These are phyloP conservation scores for Verbascum thapsus DNA, from an alignment of 257 asterid genomes.

Conservation along the genomic window DNA sequence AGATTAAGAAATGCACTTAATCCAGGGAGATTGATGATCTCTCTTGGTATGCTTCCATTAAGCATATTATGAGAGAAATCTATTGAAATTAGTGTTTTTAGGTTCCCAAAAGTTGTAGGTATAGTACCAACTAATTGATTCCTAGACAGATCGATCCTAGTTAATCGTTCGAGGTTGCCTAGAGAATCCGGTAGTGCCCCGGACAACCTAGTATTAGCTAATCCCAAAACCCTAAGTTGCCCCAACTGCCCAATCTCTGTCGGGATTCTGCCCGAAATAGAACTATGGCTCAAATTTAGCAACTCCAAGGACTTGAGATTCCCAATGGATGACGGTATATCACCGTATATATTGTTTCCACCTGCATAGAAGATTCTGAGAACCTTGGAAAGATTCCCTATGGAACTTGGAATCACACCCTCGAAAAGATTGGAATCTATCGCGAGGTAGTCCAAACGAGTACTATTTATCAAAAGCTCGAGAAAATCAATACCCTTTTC, in stretches of 20 bases:
- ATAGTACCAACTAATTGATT: constrained; percentile 51
- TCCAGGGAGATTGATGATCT: constrained; percentile 41
- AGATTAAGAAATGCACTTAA: constrained; percentile 51
- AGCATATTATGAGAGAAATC: constrained; percentile 52
- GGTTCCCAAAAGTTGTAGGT: constrained; percentile 39
- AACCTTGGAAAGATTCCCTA: constrained; percentile 55
- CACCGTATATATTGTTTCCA: constrained; percentile 44
- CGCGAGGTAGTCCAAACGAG: constrained; percentile 50
- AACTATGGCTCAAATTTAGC: constrained; percentile 37
- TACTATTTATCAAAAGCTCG: constrained; percentile 44
- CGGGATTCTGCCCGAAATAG: constrained; percentile 56
- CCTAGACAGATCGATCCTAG: constrained; percentile 50
- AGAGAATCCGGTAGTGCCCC: constrained; percentile 51
- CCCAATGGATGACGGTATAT: constrained; percentile 55
- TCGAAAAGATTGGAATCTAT: constrained; percentile 50
- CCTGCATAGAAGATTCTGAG: constrained; percentile 49
- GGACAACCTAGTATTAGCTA: constrained; percentile 43
- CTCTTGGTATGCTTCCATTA: too few relatives aligned
- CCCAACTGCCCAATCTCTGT: constrained; percentile 45
- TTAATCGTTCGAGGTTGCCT: constrained; percentile 47
- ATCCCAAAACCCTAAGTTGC: constrained; percentile 36
- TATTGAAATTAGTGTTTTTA: constrained; percentile 39
- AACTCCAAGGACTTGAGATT: constrained; percentile 42
- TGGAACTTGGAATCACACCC: constrained; percentile 54
- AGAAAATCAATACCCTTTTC: constrained; percentile 42